Percentiles rank a stretch among this genome's conserved stretches.
phyloP scores from a whole-genome alignment of 371 early-diverging fungal genomes.

The Mortierella sp. region DNA sequence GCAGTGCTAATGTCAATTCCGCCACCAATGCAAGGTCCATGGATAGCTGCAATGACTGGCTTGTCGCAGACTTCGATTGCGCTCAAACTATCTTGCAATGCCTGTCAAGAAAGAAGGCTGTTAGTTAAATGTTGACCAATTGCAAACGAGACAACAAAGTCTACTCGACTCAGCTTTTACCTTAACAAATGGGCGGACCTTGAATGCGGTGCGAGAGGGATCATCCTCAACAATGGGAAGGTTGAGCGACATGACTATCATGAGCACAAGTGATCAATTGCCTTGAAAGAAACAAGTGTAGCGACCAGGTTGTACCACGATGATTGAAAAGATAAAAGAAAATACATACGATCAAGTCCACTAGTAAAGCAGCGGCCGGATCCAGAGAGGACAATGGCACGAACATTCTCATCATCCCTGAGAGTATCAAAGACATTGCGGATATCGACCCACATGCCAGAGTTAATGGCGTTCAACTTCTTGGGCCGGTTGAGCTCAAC shows the following conservation, averaged over 20 bases:
- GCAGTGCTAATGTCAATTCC: conserved; percentile 92
- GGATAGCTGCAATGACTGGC: conserved; percentile 93
- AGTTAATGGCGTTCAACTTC: conserved; percentile 85
- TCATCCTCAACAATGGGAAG: conserved; percentile 44
- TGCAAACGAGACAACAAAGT: not conserved
- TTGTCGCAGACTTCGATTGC: conserved; percentile 87
- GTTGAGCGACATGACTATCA: conserved; percentile 43
- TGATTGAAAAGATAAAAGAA: not conserved
- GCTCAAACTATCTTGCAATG: conserved; percentile 76
- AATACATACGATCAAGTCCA: conserved; percentile 85
- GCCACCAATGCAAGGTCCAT: conserved; percentile 90
- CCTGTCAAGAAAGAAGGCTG: conserved; percentile 17
- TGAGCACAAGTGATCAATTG: not conserved
- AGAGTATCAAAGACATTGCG: conserved; percentile 56
- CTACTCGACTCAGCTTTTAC: conserved; percentile 7
- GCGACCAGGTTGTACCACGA: not conserved
- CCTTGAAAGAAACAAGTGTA: not conserved
- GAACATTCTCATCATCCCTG: conserved; percentile 71
- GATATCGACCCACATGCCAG: conserved; percentile 43
- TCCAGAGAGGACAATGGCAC: conserved; percentile 82
- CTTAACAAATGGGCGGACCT: conserved; percentile 47
- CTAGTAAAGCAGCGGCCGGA: conserved; percentile 86
- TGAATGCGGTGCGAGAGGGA: conserved; percentile 50
- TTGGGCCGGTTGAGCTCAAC: conserved; percentile 88
- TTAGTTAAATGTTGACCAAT: not conserved